phyloP scores from a whole-genome alignment of 139 green algal species.

The Astrephomene gubernaculifera region DNA sequence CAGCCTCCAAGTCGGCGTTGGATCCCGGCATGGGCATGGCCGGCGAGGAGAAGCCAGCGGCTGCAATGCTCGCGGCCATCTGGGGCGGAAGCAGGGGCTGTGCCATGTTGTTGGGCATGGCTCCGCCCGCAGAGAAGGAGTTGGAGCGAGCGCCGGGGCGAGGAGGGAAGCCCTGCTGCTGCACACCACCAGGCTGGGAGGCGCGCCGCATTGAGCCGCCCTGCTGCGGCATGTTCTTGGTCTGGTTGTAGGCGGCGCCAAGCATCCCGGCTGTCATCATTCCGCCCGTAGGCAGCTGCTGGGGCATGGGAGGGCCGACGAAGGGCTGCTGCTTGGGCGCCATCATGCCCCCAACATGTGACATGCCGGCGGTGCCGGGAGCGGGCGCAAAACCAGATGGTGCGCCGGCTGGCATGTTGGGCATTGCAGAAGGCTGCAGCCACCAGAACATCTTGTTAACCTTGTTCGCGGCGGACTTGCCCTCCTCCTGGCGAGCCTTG shows the following conservation, averaged over 20 bases:
- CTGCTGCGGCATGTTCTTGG: not conserved
- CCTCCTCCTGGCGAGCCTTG: slow-evolving; percentile 47
- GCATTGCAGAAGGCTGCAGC: slow-evolving; percentile 42
- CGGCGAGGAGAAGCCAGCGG: slow-evolving; percentile 3
- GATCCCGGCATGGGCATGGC: not conserved
- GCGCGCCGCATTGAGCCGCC: not conserved
- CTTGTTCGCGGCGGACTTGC: slow-evolving; percentile 54
- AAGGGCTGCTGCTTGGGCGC: not conserved
- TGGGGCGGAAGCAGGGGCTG: slow-evolving; percentile 17
- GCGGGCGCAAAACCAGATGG: not conserved
- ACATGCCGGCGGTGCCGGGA: not conserved
- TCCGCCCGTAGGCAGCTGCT: slow-evolving; percentile 2
- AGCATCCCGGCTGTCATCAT: slow-evolving; percentile 12
- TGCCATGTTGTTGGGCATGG: not conserved
- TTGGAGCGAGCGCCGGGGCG: slow-evolving; percentile 14
- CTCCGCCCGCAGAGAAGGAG: slow-evolving; percentile 33
- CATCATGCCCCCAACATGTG: not conserved
- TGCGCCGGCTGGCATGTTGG: not conserved
- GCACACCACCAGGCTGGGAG: slow-evolving; percentile 6
- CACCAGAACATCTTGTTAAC: slow-evolving; percentile 62
- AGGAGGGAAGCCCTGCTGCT: slow-evolving; percentile 8
- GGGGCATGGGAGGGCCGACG: not conserved
- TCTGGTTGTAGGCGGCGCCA: not conserved
- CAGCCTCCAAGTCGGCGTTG: not conserved
- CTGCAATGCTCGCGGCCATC: slow-evolving; percentile 40